Evolutionary conservation across 331 rosid genomes (phyloP).

Genomic region (Pyracantha coccinea): DNA sequence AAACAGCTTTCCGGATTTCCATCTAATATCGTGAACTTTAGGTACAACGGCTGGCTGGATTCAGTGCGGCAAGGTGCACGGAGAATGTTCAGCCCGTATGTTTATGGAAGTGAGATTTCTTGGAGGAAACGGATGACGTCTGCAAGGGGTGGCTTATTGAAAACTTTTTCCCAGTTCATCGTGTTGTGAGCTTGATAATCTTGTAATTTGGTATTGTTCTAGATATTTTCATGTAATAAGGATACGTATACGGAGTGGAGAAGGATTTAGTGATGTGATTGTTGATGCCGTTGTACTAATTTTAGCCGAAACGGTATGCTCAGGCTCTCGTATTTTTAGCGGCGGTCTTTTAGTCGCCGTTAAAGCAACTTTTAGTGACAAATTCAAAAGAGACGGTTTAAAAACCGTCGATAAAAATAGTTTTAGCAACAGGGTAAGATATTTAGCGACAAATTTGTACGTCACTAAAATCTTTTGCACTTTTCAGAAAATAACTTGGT

Average conservation of each 20-base stretch:
- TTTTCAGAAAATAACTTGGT: background rate
- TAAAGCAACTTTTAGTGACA: rapidly evolving
- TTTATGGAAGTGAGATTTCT: slow-evolving; percentile 74
- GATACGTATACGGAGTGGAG: background rate
- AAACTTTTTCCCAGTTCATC: background rate
- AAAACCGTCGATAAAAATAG: too few species aligned
- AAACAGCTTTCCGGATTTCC: background rate
- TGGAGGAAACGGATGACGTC: slow-evolving; percentile 18
- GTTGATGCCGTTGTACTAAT: background rate
- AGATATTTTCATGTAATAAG: background rate
- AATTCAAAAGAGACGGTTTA: rapidly evolving
- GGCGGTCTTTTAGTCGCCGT: background rate
- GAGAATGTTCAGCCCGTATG: slow-evolving; percentile 70
- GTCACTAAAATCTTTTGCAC: background rate
- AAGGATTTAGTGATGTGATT: background rate
- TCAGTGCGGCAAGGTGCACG: slow-evolving; percentile 44
- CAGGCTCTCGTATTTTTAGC: background rate
- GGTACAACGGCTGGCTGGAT: slow-evolving; percentile 69
- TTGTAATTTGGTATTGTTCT: background rate
- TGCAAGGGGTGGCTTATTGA: background rate
- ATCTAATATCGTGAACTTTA: slow-evolving; percentile 3
- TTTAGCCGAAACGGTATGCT: rapidly evolving
- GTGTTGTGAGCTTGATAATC: background rate
- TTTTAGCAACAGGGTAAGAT: background rate
- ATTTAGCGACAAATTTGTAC: background rate